Conservation (phyloP, 2,329 filamentous ascomycete species). For the Colletotrichum godetiae region DNA sequence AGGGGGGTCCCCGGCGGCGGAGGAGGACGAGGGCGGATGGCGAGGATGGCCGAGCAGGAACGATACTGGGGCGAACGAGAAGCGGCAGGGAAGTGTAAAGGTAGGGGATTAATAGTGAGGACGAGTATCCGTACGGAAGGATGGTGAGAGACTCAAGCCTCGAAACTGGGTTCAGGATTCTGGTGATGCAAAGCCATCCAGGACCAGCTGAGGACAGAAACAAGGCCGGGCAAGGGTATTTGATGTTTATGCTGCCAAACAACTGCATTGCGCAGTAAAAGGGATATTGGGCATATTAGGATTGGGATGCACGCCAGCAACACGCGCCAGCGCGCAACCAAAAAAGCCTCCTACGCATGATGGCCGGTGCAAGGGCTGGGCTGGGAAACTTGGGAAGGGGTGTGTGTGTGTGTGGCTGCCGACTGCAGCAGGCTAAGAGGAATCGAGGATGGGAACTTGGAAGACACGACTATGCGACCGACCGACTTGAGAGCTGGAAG, state of each 20-base stretch:
- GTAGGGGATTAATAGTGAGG: background rate
- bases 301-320: conserved; percentile 5
- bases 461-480: background rate
- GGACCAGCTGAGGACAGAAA: conserved; percentile 10
- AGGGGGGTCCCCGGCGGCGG: background rate
- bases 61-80: background rate
- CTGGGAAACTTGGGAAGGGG: background rate
- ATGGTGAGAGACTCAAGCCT: no score
- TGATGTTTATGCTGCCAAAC: background rate
- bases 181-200: conserved; percentile 18
- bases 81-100: background rate
- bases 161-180: conserved; percentile 6
- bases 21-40: background rate
- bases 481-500: background rate
- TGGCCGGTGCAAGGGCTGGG: background rate
- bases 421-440: no score
- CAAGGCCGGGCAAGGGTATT: conserved; percentile 8
- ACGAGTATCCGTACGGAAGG: background rate
- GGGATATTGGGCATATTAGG: conserved; percentile 11
- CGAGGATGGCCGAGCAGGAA: background rate
- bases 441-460: background rate
- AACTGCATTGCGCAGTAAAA: conserved; percentile 6
- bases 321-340: conserved; percentile 4
- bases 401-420: no score
- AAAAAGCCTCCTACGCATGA: conserved; percentile 16